Evolutionary conservation across 106 monocot genomes (phyloP), one percentile per base, ranked within the genome.

Genomic region (Apostasia shenzhenica): DNA sequence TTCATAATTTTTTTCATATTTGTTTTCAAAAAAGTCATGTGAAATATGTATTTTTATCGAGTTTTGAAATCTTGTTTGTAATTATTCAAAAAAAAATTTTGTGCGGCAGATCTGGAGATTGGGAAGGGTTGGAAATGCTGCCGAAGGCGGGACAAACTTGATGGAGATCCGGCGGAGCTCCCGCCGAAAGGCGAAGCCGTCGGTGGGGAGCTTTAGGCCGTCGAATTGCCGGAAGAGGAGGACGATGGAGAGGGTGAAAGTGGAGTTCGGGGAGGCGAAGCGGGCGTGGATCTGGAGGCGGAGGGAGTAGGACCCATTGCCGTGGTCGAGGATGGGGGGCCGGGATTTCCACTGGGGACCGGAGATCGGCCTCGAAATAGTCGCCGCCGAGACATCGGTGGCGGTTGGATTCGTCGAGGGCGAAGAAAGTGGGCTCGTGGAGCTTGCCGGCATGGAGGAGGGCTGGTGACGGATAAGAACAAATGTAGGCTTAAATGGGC

Each of bases 291-390:
- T 80, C 45, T 93, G 93, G 55, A 93, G 75, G 1, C 43, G 46
- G 57, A 93, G 8, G 8, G 86, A 74, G 82, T 93, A 93, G 57
- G 84, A 78, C 38, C 93, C 93, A 64, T 93, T 76, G 14, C 93
- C 89, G 44, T 74, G 79, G 80, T 93, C 93, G 47, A 40, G 48
- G 13, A 89, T 12, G 0, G 89, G 89, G 1, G 93, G 93, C 12
- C 89, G 86, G 9, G 93, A 89, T 72, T 93, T 93, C 93, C 93
- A 93, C 14, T 54, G 44, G 1, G 71, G 45, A 1, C 86, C 78
- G 65, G 86, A 82, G 84, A 67, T 93, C 93, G 7, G 82, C 79
- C 84, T 93, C 93, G 63, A 93, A 82, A 78, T 86, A 93, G 73
- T 93, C 89, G 2, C 93, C 93, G 67, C 93, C 93, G 26, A 79